Evolutionary conservation across 345 rosid genomes (phyloP).

Genomic region (Gossypium anomalum): DNA sequence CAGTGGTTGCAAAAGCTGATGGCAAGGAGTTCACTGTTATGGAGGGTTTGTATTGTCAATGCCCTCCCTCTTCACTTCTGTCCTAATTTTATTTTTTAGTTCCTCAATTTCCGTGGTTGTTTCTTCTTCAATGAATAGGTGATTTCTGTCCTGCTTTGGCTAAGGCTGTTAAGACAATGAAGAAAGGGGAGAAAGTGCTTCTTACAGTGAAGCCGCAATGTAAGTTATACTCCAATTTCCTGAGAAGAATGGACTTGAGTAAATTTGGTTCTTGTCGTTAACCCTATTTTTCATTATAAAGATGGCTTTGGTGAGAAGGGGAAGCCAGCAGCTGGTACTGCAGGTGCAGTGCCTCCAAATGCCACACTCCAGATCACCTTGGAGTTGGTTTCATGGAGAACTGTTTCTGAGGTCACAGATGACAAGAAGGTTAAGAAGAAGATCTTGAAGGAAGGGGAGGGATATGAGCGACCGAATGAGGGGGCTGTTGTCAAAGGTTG

Average conservation of each 20-base stretch:
- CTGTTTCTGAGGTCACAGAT: slow-evolving; percentile 70
- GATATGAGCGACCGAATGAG: slow-evolving; percentile 77
- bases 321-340: slow-evolving; percentile 44
- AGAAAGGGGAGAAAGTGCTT: slow-evolving; percentile 71
- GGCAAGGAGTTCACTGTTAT: slow-evolving; percentile 72
- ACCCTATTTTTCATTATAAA: slow-evolving; percentile 21
- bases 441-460: slow-evolving; percentile 82
- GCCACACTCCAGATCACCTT: slow-evolving; percentile 53
- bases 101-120: background rate
- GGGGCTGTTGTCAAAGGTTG: slow-evolving; percentile 72
- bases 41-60: slow-evolving; percentile 48
- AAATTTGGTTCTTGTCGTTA: background rate
- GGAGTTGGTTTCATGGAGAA: slow-evolving; percentile 84
- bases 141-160: slow-evolving; percentile 80
- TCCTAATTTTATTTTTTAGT: background rate
- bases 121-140: slow-evolving; percentile 31
- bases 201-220: slow-evolving; percentile 81
- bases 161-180: slow-evolving; percentile 87
- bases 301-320: slow-evolving; percentile 97
- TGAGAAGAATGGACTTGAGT: background rate
- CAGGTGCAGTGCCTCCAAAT: slow-evolving; percentile 77
- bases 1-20: slow-evolving; percentile 58
- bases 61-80: background rate
- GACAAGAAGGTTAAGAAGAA: slow-evolving; percentile 83
- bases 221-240: slow-evolving; percentile 18